Conservation (phyloP, 2,329 filamentous ascomycete genomes). For the Fusarium sororula region DNA sequence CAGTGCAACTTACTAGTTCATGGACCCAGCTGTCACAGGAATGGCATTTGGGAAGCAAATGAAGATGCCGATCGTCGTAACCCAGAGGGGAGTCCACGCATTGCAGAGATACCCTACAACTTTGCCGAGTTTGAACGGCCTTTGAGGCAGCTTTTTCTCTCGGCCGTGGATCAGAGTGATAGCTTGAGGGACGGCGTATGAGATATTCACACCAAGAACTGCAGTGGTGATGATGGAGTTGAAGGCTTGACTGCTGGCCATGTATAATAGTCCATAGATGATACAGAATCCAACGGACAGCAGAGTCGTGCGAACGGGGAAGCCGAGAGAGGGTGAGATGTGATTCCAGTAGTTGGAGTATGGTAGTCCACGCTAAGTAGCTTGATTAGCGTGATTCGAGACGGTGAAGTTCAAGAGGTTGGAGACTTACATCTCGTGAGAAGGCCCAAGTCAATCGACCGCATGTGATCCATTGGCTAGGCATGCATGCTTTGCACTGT, state of each 20-base stretch:
- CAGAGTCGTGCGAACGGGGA: not conserved
- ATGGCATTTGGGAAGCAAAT: not conserved
- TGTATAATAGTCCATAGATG: not conserved
- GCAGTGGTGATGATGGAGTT: not conserved
- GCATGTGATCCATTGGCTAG: not conserved
- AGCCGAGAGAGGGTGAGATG: not conserved
- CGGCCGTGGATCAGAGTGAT: not conserved
- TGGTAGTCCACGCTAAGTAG: not conserved
- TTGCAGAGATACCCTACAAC: not conserved
- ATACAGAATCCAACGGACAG: not conserved
- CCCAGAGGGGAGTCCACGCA: not conserved
- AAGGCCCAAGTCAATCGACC: not conserved
- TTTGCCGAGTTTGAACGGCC: not conserved
- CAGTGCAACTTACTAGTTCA: not conserved
- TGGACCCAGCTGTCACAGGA: not conserved
- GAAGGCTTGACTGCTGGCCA: not conserved
- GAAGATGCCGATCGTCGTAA: not conserved
- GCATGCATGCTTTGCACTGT: rapidly evolving
- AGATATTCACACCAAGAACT: not conserved
- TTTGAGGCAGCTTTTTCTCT: not conserved
- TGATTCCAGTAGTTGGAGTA: not conserved
- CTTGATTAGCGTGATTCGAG: rapidly evolving
- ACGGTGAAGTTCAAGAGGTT: rapidly evolving
- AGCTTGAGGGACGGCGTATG: not conserved
- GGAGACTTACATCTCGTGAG: not conserved